Conservation (phyloP, 116 monocot species). For the Phalaenopsis hybrid region DNA sequence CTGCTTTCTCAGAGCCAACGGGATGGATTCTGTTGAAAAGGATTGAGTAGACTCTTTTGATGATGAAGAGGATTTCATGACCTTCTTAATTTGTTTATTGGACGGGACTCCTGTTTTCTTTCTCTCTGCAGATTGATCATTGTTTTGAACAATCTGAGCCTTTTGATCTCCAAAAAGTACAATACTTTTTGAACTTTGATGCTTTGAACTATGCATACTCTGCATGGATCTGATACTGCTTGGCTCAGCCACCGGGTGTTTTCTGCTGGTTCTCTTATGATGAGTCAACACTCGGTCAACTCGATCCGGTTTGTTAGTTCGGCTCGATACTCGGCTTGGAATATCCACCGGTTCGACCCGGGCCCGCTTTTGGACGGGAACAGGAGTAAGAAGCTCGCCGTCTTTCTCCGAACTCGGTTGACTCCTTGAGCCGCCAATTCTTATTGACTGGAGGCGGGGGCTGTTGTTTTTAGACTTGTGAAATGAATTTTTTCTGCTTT, state of each 20-base stretch:
- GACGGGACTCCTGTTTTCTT: neutral
- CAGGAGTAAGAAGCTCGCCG: neutral
- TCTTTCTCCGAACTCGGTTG: neutral
- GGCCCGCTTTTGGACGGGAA: constrained; percentile 17
- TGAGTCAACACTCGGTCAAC: constrained; percentile 9
- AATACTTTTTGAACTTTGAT: neutral
- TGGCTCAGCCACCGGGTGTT: neutral
- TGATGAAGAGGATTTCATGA: neutral
- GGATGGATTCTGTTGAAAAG: neutral
- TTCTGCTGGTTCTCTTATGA: neutral
- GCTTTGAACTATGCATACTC: neutral
- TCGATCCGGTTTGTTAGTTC: neutral
- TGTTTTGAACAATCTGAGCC: neutral
- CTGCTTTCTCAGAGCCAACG: neutral
- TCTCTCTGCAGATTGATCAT: neutral
- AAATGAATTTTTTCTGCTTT: neutral
- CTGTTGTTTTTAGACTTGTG: neutral
- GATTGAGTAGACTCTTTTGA: neutral
- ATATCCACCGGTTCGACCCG: constrained; percentile 11
- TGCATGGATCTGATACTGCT: neutral
- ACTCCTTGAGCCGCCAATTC: neutral
- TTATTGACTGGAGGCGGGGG: no score
- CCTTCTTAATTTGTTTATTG: neutral
- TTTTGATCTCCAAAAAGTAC: neutral
- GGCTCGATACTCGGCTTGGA: neutral